Base-by-base conservation (phyloP, 176 grass and related monocot genomes). In the Raddia distichophylla region DNA sequence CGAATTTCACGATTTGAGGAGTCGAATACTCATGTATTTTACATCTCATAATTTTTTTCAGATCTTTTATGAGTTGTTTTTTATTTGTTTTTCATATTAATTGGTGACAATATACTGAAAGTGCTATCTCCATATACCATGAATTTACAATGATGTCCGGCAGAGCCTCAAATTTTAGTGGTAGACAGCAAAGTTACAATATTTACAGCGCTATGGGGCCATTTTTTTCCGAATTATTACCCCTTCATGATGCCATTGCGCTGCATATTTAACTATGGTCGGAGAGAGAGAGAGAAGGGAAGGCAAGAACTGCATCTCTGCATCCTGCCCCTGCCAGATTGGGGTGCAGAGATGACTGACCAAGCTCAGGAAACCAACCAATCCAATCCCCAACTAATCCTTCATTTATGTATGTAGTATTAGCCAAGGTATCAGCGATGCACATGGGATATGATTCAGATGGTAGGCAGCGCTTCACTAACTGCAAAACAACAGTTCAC, bases 241-340 rank as follows among this genome's bases (percentile, higher is more conserved):
- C 49, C 71, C 49, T 75, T 83, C 4, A 40, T 4, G 37, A 40
- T 4, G 37, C 37, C 37, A 46, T 4, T 43, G 57, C 72, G 64
- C 53, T 64, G 66, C 59, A 83, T 56, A 73, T 44, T 50, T 59
- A 5, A 48, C 15, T 35, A 64, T 64, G 56, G 47, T 33, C 73
- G 22, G 10, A 5, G 53, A 80, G 76, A 18, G 49, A 15, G 47
- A 80, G 12, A 57, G 37, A 71, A 40, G n/a, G n/a, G n/a, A 73
- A 52, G 68, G 68, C 86, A 83, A 78, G 67, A 33, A 3, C 15
- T 22, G 60, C 76, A 8, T 55, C 62, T 65, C 63, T 66, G 65
- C 66, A 78, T 87, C 80, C 80, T 57, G 67, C 80, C 80, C 78
- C 80, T 57, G 67, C 80, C 80, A 83, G 67, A 59, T 18, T 10